Percentiles rank a stretch among this genome's conserved stretches.
These are phyloP conservation scores for Leccinum subspadiceum DNA, from an alignment of 1,284 basidiomycete genomes.

Conservation along the genomic window DNA sequence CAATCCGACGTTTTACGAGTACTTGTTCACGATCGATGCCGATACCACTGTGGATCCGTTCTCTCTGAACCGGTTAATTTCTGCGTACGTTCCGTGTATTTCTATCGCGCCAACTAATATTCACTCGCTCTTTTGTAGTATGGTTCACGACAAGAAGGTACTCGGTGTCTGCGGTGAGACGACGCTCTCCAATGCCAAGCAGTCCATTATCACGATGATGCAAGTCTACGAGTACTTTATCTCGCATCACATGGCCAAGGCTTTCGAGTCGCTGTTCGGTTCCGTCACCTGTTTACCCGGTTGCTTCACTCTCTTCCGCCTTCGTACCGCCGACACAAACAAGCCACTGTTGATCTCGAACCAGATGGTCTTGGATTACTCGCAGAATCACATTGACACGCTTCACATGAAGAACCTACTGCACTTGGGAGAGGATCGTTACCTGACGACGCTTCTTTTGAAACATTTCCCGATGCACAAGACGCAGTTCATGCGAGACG, in stretches of 20 bases:
- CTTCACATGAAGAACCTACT: constrained; percentile 97
- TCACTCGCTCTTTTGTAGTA: constrained; percentile 41
- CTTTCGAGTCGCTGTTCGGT: constrained; percentile 97
- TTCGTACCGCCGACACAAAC: constrained; percentile 91
- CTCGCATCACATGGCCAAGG: constrained; percentile 96
- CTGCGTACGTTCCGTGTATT: constrained; percentile 61
- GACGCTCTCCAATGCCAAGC: constrained; percentile 83
- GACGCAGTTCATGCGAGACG: constrained; percentile 93
- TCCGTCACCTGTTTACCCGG: constrained; percentile 98
- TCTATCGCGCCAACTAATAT: not conserved
- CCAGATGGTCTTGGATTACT: constrained; percentile 86
- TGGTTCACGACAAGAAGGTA: constrained; percentile 92
- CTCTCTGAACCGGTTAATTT: constrained; percentile 87
- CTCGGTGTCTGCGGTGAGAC: constrained; percentile 96
- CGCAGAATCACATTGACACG: constrained; percentile 90
- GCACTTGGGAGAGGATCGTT: constrained; percentile 98
- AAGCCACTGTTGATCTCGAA: constrained; percentile 89
- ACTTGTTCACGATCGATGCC: too few species aligned
- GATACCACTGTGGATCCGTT: constrained; percentile 61
- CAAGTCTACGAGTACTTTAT: constrained; percentile 99
- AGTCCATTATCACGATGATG: constrained; percentile 97
- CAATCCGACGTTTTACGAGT: too few species aligned
- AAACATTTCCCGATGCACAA: constrained; percentile 94
- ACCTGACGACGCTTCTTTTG: constrained; percentile 91
- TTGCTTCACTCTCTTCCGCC: constrained; percentile 94